A percentile compares a stretch with the other conserved stretches of the same genome.
Evolutionary conservation across 352 stramenopile genomes (phyloP).

Genomic region (Phytophthora citricola): DNA sequence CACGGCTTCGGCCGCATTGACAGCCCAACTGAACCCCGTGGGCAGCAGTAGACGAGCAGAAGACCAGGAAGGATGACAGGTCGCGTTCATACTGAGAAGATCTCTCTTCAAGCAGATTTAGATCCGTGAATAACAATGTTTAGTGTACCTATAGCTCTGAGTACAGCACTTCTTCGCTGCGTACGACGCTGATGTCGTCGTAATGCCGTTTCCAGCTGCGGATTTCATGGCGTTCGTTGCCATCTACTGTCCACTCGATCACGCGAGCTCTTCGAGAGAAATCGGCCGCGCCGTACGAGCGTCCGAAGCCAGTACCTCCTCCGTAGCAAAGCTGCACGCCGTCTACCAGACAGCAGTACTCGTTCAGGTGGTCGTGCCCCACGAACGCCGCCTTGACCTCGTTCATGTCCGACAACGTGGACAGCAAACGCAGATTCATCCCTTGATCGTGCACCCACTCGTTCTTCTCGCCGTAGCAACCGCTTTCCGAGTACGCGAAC

Average conservation of each 20-base stretch:
- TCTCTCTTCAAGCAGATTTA: too few relatives aligned
- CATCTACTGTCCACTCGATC: constrained; percentile 62
- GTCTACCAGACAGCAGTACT: constrained; percentile 55
- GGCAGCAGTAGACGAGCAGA: constrained; percentile 40
- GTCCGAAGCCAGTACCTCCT: constrained; percentile 54
- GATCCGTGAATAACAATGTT: constrained; percentile 30
- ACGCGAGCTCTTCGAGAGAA: constrained; percentile 57
- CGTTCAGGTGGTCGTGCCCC: constrained; percentile 69
- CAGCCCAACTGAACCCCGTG: constrained; percentile 42
- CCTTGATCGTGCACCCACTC: constrained; percentile 46
- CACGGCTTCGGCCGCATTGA: constrained; percentile 44
- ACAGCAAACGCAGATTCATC: constrained; percentile 54
- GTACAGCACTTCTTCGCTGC: constrained; percentile 38
- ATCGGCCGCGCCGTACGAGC: constrained; percentile 34
- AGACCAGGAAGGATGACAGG: constrained; percentile 24
- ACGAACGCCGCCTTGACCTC: constrained; percentile 72
- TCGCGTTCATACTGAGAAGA: too few relatives aligned
- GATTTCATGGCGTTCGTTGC: constrained; percentile 44
- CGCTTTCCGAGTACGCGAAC: constrained; percentile 35
- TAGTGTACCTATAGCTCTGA: constrained; percentile 29
- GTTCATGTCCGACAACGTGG: constrained; percentile 49
- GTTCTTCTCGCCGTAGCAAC: constrained; percentile 44
- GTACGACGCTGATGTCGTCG: constrained; percentile 31
- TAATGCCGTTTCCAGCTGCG: constrained; percentile 53
- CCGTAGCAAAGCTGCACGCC: constrained; percentile 67